Conservation (phyloP, 768 basidiomycete genomes). For the Coprinopsis sp. region DNA sequence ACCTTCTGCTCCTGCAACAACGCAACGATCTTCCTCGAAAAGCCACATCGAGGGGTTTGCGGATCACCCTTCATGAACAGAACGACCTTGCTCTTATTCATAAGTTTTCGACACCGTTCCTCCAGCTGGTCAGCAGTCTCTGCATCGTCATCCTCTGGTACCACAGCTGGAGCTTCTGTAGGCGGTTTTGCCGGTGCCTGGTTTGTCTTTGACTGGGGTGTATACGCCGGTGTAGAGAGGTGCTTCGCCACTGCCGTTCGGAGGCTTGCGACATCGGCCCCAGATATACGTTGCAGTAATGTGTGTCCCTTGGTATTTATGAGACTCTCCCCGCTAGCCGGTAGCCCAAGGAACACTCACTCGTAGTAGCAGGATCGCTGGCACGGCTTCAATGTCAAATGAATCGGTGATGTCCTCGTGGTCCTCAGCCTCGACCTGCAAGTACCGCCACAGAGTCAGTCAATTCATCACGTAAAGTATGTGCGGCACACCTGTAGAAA, state of each 20-base stretch:
- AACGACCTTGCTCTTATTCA: constrained; percentile 76
- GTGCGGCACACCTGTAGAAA: constrained; percentile 60
- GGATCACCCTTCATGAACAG: constrained; percentile 92
- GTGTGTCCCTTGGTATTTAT: constrained; percentile 71
- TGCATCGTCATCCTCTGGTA: constrained; percentile 18
- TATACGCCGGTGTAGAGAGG: constrained; percentile 31
- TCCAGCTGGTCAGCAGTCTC: constrained; percentile 68
- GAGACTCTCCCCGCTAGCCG: background rate
- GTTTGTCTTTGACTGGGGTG: constrained; percentile 48
- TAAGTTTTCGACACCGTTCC: constrained; percentile 58
- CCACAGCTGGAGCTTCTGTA: constrained; percentile 19
- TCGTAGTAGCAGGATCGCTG: constrained; percentile 74
- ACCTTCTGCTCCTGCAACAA: constrained; percentile 62
- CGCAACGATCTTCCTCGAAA: constrained; percentile 69
- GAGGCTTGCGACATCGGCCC: constrained; percentile 71
- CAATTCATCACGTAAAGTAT: background rate
- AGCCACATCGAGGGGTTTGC: constrained; percentile 75
- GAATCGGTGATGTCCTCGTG: constrained; percentile 85
- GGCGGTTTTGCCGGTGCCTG: constrained; percentile 27
- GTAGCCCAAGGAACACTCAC: constrained; percentile 33
- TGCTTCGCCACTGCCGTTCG: constrained; percentile 59
- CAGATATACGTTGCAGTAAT: constrained; percentile 70
- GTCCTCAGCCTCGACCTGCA: constrained; percentile 77
- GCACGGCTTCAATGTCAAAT: constrained; percentile 89
- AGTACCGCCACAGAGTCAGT: background rate